Base-by-base conservation (phyloP, 2,329 filamentous ascomycete species). In the Pseudogymnoascus sp. region DNA sequence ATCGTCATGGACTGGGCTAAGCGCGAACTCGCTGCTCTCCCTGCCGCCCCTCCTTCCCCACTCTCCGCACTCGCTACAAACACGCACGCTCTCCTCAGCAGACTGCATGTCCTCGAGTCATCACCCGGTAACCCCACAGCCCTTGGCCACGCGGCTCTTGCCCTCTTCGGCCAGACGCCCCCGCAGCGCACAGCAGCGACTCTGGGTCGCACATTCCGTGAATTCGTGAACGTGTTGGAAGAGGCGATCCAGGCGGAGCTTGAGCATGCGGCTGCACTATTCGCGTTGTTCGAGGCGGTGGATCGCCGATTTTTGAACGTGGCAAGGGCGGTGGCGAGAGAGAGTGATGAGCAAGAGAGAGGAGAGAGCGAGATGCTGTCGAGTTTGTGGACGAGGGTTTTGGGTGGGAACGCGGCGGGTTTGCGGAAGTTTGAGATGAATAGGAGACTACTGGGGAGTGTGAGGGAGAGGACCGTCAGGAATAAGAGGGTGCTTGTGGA, bases 1-100 rank as follows among this genome's bases (percentile, higher is more conserved):
- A 88, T 94, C 63, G 91, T 95, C 59, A 97, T 97, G 91, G 91
- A 96, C 71, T 97, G 93, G 93, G 90, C 91, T 12, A 88, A 88
- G 70, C 86, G 91, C 66, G 91, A 97, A 73, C 83, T 97, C 12
- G 80, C 85, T 63, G 85, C 86, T 50, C 77, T 94, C 61, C 82
- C 85, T 64, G 78, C 79, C 20, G 76, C 82, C 18, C 83, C 85
- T 6, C 80, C 82, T 1, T 83, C 82, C 43, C 81, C 85, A 2
- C 76, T 95, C 20, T 83, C 87, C 15, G 84, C 85, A 11, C 83
- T 88, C 43, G 91, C 91, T 71, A 89, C 91, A 73, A 96, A 95
- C 71, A 78, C 96, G 57, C 90, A 96, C 77, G 86, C 83, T 67
- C 75, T 93, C 38, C 81, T 96, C 61, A 87, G 84, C 61, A 80